Conservation (phyloP, 108 stramenopile genomes). For the Aureococcus anophagefferens region DNA sequence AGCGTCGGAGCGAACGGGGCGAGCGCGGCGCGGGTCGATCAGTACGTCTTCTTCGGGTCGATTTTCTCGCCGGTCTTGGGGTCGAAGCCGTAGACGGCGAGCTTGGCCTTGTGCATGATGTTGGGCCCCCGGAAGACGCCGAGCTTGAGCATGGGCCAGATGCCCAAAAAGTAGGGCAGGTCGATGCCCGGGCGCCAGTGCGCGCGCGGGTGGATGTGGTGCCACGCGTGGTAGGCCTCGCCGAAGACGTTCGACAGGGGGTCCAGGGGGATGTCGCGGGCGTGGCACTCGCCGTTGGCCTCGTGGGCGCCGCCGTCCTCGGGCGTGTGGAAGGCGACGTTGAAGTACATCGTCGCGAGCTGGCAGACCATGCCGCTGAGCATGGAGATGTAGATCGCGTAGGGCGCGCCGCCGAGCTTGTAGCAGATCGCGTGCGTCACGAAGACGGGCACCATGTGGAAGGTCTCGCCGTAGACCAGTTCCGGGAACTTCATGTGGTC, state of each 20-base stretch:
- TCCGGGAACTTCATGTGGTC: neutral
- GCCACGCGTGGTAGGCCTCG: neutral
- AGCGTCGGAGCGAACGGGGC: too few relatives aligned
- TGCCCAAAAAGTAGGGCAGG: neutral
- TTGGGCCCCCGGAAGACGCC: neutral
- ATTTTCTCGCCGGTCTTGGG: too few relatives aligned
- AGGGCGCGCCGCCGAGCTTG: neutral
- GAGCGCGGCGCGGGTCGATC: too few relatives aligned
- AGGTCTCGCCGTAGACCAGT: neutral
- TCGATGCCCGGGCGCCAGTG: neutral
- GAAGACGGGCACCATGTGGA: neutral
- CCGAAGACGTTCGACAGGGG: neutral
- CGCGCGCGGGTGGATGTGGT: neutral
- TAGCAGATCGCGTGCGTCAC: neutral
- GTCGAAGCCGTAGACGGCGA: too few relatives aligned
- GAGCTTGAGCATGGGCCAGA: neutral
- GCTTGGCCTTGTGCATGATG: too few relatives aligned
- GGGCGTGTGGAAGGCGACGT: neutral
- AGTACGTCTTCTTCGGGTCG: too few relatives aligned
- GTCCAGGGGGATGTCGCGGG: neutral
- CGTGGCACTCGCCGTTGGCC: neutral
- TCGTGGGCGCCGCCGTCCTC: neutral
- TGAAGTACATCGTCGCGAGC: neutral
- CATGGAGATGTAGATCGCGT: neutral
- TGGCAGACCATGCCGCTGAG: neutral